A percentile compares a stretch with the other conserved stretches of the same genome.
These are phyloP conservation scores for Populus alba DNA, from an alignment of 345 rosid species.

Conservation along the genomic window DNA sequence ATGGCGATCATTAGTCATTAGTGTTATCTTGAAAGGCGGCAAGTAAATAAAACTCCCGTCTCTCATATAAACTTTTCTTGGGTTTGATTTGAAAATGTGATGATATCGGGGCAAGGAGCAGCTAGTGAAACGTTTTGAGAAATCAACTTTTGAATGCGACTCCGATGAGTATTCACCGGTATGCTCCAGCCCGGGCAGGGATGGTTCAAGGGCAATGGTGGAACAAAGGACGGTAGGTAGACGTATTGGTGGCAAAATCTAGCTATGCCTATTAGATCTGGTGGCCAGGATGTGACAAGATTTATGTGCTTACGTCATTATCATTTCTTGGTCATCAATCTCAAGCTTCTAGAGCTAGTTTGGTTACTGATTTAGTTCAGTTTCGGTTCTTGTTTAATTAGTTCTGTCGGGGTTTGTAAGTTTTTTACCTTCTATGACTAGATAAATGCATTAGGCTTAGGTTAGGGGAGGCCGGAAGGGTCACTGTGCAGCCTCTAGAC, in stretches of 20 bases:
- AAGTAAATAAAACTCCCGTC: not conserved
- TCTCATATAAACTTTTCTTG: not conserved
- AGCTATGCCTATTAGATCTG: not conserved
- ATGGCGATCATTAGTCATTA: not conserved
- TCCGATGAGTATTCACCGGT: constrained; percentile 47
- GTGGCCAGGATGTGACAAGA: not conserved
- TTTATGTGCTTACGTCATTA: not conserved
- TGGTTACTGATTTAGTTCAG: not conserved
- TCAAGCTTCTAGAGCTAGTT: not conserved
- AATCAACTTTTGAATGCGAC: constrained; percentile 37
- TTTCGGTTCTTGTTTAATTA: not conserved
- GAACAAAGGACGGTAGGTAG: constrained; percentile 29
- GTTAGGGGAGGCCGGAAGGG: not conserved
- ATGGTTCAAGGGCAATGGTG: constrained; percentile 36
- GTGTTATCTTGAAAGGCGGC: not conserved
- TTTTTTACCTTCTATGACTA: not conserved
- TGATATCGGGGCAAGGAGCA: constrained; percentile 45
- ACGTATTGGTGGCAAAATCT: not conserved
- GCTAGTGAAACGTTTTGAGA: constrained; percentile 43
- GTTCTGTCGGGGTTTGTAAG: not conserved
- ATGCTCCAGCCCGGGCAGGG: constrained; percentile 42
- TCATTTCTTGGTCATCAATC: not conserved
- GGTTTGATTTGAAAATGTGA: not conserved
- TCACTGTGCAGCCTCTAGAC: too few relatives aligned
- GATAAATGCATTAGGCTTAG: not conserved